Evolutionary conservation across 2,329 filamentous ascomycete genomes (phyloP), one percentile per base, ranked within the genome.

Genomic region (Claviceps humidiphila): DNA sequence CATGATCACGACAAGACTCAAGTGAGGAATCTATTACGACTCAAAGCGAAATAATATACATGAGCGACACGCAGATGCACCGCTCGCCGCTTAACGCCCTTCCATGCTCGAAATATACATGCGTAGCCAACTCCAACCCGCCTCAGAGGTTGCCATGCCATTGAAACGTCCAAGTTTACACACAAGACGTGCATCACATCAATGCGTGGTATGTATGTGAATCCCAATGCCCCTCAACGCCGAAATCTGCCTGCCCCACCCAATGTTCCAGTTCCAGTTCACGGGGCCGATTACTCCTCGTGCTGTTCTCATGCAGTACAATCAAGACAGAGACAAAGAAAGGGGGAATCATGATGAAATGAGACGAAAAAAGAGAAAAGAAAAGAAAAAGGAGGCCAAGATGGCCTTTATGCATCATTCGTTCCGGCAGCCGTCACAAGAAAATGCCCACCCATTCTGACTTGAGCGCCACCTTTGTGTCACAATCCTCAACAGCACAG

Each of bases 381-480:
- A 5, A 14, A 34, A 16, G 16, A 26, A 14, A 14, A 20, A 24
- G 2, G 20, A 6, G 13, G 41, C 5, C 16, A 6, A 43, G 20
- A 24, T 16, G 8, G 11, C 11, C 30, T 34, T 34, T 11, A 4
- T 11, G 30, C 30, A 34, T 14, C 14, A 9, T 45, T 16, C 16
- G n/a, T 54, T 46, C 38, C 41, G n/a, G 20, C 34, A 8, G 22
- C 2, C 39, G 20, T 55, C 26, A 80, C 46, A 79, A 62, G 62
- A 77, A 84, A 40, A 83, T 74, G 11, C 81, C 81, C 16, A 84
- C 73, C 81, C 81, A 84, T 47, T 76, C 73, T 2, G 66, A 64
- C 63, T 83, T 84, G 17, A 61, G 59, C 16, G 66, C 68, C 3
- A 81, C 75, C 38, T 80, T 79, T 1, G 71, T 70, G 1, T 71